Base-by-base conservation (phyloP, 164 flowering plant species). In the Euptelea pleiosperma region DNA sequence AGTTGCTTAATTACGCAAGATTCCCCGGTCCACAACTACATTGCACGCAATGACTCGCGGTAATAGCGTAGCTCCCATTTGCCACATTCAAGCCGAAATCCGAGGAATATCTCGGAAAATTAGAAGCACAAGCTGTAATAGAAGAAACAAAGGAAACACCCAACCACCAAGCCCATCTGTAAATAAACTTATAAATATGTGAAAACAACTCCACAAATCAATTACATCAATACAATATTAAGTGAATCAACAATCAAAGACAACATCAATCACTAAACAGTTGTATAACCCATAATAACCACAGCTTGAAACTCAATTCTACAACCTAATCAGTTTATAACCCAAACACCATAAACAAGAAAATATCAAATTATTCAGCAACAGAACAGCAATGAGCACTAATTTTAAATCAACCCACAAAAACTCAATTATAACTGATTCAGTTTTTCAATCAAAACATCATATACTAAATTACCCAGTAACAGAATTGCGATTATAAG, bases 11-110 rank as follows among this genome's bases (percentile, higher is more conserved):
- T 77, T 80, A 91, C 96, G 82, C 82, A 65, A 73, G 88, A 73
- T 75, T 84, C 55, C 91, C 93, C 0, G 87, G 96, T 28, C 82
- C 95, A 48, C 99, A 94, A 57, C 99, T 91, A 82, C 99, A 94
- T 66, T 90, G 95, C 46, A 94, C 91, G 59, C 99, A 94, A 63
- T 91, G 95, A 61, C 95, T 78, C 10, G 96, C 96, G 11, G 90
- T 77, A 53, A 91, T 82, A 26, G 90, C 87, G 60, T 91, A 94
- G 67, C 91, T 88, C 19, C 96, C 99, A 69, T 88, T 86, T n/a
- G 99, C 82, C 51, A 94, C 99, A 60, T 74, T 70, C 73, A 87
- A 64, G 22, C 81, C 84, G 47, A 40, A 74, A 67, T 90, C 97
- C 0, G 86, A 73, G 16, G 97, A 57, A 62, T 61, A 76, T 42